phyloP scores from a whole-genome alignment of 1,284 basidiomycete species.

The Puccinia hordei region DNA sequence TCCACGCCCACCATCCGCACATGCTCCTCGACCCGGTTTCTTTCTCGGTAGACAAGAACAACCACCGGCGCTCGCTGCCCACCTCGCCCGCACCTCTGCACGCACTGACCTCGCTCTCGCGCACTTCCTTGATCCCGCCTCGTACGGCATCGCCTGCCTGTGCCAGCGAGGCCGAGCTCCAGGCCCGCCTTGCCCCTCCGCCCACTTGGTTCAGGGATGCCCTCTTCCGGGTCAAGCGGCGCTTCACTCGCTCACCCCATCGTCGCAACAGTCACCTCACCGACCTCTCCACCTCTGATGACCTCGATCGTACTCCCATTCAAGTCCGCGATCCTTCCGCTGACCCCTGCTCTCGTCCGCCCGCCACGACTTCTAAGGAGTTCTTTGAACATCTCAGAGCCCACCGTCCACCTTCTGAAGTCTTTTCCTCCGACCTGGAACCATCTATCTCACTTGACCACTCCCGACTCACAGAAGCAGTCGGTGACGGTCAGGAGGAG shows the following conservation, averaged over 20 bases:
- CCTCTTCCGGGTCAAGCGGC: slow-evolving; percentile 16
- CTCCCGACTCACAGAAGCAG: not conserved
- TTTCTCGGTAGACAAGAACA: slow-evolving; percentile 14
- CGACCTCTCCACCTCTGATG: slow-evolving; percentile 22
- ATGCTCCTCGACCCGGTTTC: slow-evolving; percentile 29
- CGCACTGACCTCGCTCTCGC: slow-evolving; percentile 25
- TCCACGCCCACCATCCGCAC: slow-evolving; percentile 46
- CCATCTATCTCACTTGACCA: slow-evolving; percentile 11
- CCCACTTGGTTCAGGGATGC: slow-evolving; percentile 29
- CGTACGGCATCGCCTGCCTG: slow-evolving; percentile 14
- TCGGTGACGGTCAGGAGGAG: not conserved
- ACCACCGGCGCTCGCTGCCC: slow-evolving; percentile 44
- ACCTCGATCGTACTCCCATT: not conserved
- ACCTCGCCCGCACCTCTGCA: slow-evolving; percentile 36
- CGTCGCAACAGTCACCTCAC: slow-evolving; percentile 25
- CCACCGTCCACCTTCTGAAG: slow-evolving; percentile 24
- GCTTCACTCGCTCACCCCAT: slow-evolving; percentile 29
- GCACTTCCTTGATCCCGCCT: slow-evolving; percentile 11
- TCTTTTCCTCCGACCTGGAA: slow-evolving; percentile 17
- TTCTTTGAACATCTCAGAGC: slow-evolving; percentile 4
- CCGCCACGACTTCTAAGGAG: not conserved
- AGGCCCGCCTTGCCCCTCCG: not conserved
- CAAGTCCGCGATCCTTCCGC: not conserved
- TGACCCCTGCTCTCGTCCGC: not conserved
- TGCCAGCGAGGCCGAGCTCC: slow-evolving; percentile 10